A percentile compares a stretch with the other conserved stretches of the same genome.
These are phyloP conservation scores for Takashimella koratensis DNA, from an alignment of 1,284 basidiomycete genomes.

Conservation along the genomic window DNA sequence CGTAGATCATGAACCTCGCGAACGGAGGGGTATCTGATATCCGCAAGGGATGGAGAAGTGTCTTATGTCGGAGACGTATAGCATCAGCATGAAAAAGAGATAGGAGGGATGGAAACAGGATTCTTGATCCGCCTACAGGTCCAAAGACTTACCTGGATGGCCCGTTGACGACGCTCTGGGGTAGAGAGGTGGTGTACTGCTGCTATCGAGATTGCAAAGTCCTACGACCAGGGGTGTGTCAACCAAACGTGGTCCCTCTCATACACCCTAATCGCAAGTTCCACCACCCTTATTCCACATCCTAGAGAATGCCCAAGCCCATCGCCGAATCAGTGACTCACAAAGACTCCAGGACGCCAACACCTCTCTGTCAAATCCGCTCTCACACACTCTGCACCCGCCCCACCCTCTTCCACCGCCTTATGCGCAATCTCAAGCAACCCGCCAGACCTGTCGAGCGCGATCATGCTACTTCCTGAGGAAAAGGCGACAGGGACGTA, in stretches of 20 bases:
- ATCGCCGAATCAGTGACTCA: slow-evolving; percentile 51
- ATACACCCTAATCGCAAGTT: too few relatives aligned
- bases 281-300: background rate
- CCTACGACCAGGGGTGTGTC: too few relatives aligned
- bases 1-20: slow-evolving; percentile 84
- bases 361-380: slow-evolving; percentile 59
- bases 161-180: slow-evolving; percentile 61
- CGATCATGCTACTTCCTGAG: slow-evolving; percentile 58
- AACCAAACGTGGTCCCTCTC: background rate
- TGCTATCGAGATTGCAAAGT: slow-evolving; percentile 91
- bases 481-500: slow-evolving; percentile 66
- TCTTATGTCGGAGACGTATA: slow-evolving; percentile 54
- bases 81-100: slow-evolving; percentile 15
- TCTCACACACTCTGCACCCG: slow-evolving; percentile 36
- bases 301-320: background rate
- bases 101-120: background rate
- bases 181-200: slow-evolving; percentile 92
- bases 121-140: too few relatives aligned
- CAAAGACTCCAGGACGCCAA: slow-evolving; percentile 74
- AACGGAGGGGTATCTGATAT: slow-evolving; percentile 49
- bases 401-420: slow-evolving; percentile 38
- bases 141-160: slow-evolving; percentile 63
- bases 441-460: slow-evolving; percentile 74
- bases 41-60: slow-evolving; percentile 63
- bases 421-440: slow-evolving; percentile 69